Evolutionary conservation across 2,329 filamentous ascomycete genomes (phyloP).

Genomic region (Cladosporium sp.): DNA sequence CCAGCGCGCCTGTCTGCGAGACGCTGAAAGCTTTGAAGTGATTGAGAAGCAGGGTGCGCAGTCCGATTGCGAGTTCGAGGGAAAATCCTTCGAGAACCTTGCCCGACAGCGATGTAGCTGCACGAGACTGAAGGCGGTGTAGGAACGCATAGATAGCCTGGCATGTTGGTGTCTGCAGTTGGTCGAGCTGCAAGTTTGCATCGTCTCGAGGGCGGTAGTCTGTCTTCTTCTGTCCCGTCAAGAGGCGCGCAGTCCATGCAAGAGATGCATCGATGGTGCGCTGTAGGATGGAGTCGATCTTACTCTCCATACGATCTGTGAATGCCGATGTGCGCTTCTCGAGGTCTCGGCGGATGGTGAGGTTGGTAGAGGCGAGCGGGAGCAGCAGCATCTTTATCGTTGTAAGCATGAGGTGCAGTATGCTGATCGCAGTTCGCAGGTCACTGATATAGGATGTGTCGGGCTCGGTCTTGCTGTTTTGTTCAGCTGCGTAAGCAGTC

Average conservation of each 20-base stretch:
- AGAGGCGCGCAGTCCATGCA: conserved; percentile 72
- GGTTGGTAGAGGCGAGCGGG: conserved; percentile 83
- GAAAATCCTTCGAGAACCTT: conserved; percentile 81
- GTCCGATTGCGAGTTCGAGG: conserved; percentile 77
- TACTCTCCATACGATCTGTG: conserved; percentile 78
- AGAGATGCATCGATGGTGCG: conserved; percentile 71
- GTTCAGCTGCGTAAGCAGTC: conserved; percentile 74
- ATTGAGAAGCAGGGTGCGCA: conserved; percentile 78
- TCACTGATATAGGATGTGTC: conserved; percentile 81
- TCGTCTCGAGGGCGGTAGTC: conserved; percentile 89
- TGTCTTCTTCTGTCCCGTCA: conserved; percentile 78
- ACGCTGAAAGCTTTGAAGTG: conserved; percentile 95
- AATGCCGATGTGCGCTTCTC: conserved; percentile 76
- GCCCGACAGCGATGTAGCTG: conserved; percentile 72
- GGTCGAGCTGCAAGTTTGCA: conserved; percentile 67
- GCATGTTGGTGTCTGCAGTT: conserved; percentile 82
- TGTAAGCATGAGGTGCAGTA: conserved; percentile 89
- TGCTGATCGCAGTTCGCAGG: conserved; percentile 79
- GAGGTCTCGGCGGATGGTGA: conserved; percentile 87
- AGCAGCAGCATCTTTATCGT: conserved; percentile 90
- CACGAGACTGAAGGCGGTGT: conserved; percentile 61
- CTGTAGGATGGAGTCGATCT: conserved; percentile 72
- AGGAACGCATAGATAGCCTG: conserved; percentile 80
- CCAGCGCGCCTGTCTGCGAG: conserved; percentile 87
- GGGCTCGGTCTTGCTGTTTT: conserved; percentile 72